Conservation (phyloP, 2,329 filamentous ascomycete genomes). For the Trichoderma koningiopsis region DNA sequence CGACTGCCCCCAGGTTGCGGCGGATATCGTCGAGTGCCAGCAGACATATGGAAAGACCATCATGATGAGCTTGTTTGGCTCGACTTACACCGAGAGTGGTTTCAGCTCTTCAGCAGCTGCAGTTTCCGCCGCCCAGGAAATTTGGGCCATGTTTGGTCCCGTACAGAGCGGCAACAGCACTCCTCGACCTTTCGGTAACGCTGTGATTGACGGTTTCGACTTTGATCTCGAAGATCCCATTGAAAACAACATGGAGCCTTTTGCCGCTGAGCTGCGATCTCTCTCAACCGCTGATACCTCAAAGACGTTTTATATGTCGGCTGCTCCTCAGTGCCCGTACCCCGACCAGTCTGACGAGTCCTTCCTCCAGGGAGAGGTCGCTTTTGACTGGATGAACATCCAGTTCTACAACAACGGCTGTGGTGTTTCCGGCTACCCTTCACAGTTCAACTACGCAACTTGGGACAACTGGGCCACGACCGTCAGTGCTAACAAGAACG, state of each 20-base stretch:
- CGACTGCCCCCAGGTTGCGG: slow-evolving; percentile 64
- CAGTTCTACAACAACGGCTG: slow-evolving; percentile 74
- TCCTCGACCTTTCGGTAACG: slow-evolving; percentile 67
- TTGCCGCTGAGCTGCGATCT: slow-evolving; percentile 59
- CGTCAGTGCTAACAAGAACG: slow-evolving; percentile 58
- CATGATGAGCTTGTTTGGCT: slow-evolving; percentile 66
- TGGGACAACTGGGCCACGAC: slow-evolving; percentile 69
- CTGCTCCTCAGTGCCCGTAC: slow-evolving; percentile 69
- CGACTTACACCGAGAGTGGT: slow-evolving; percentile 67
- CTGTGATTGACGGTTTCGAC: slow-evolving; percentile 73
- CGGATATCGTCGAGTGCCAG: slow-evolving; percentile 63
- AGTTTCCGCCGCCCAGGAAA: slow-evolving; percentile 56
- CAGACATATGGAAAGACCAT: slow-evolving; percentile 63
- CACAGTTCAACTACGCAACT: slow-evolving; percentile 61
- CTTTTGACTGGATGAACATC: slow-evolving; percentile 62
- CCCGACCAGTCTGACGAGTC: slow-evolving; percentile 62
- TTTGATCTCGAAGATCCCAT: slow-evolving; percentile 69
- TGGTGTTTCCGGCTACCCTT: slow-evolving; percentile 45
- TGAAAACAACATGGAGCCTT: slow-evolving; percentile 58
- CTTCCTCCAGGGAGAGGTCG: slow-evolving; percentile 55
- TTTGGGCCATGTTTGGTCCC: slow-evolving; percentile 74
- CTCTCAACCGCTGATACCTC: slow-evolving; percentile 55
- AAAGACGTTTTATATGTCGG: slow-evolving; percentile 64
- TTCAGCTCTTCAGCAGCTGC: slow-evolving; percentile 58
- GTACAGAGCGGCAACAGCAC: slow-evolving; percentile 43